These are phyloP conservation scores for Musa itinerans DNA, from an alignment of 176 grass and related monocot species.

Conservation along the genomic window DNA sequence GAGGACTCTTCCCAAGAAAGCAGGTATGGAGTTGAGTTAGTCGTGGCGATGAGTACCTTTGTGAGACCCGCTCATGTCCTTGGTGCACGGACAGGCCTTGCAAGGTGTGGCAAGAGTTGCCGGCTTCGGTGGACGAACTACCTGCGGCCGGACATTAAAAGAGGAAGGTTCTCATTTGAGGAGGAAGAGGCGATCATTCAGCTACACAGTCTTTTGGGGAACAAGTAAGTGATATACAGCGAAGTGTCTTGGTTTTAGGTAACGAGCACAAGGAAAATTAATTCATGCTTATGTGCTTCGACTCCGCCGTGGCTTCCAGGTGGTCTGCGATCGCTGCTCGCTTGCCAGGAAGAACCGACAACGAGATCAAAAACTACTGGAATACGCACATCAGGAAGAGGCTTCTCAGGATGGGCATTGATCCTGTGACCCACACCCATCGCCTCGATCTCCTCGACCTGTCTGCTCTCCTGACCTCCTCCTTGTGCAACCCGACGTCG, in stretches of 20 bases:
- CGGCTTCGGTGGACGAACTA: slow-evolving; percentile 96
- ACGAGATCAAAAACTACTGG: slow-evolving; percentile 99
- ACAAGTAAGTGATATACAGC: slow-evolving; percentile 58
- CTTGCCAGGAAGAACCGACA: slow-evolving; percentile 88
- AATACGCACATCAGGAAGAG: slow-evolving; percentile 98
- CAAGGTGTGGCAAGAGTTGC: slow-evolving; percentile 97
- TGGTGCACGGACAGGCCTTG: slow-evolving; percentile 29
- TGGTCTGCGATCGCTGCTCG: slow-evolving; percentile 95
- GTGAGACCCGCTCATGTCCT: neutral
- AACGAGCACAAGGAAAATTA: neutral
- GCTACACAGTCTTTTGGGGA: slow-evolving; percentile 84
- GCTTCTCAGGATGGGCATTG: slow-evolving; percentile 73
- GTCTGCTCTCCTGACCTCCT: slow-evolving; percentile 48
- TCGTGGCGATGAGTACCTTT: neutral
- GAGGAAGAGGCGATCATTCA: slow-evolving; percentile 98
- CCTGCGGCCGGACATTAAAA: slow-evolving; percentile 87
- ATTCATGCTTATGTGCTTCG: neutral
- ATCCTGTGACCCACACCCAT: slow-evolving; percentile 74
- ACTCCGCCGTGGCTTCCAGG: slow-evolving; percentile 20
- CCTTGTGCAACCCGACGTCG: slow-evolving; percentile 39
- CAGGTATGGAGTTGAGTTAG: slow-evolving; percentile 36
- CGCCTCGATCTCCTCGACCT: slow-evolving; percentile 84
- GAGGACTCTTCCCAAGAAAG: slow-evolving; percentile 88
- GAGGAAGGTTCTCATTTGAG: slow-evolving; percentile 93
- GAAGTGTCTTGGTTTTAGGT: neutral